These are phyloP conservation scores for Xylariomycetidae sp. DNA, from an alignment of 2,329 filamentous ascomycete genomes.

Conservation along the genomic window DNA sequence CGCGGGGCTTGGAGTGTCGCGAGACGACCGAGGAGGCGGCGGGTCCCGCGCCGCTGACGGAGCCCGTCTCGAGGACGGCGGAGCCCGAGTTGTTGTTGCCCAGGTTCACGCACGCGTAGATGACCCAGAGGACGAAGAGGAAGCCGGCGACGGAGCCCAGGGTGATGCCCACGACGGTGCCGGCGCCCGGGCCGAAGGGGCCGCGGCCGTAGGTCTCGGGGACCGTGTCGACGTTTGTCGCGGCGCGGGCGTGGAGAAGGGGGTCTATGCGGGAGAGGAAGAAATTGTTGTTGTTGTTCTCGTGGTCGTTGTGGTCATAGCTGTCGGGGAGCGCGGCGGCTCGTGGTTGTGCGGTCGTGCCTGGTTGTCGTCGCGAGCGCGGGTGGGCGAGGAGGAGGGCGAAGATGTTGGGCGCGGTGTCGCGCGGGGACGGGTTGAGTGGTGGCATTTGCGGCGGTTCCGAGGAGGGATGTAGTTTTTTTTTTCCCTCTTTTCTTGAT, in stretches of 20 bases:
- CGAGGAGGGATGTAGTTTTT: not conserved
- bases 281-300: too few relatives aligned
- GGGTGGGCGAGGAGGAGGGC: slow-evolving; percentile 7
- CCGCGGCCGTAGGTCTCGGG: slow-evolving; percentile 38
- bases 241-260: too few relatives aligned
- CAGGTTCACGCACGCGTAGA: slow-evolving; percentile 26
- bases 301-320: too few relatives aligned
- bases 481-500: slow-evolving; percentile 1
- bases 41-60: slow-evolving; percentile 23
- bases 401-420: slow-evolving; percentile 11
- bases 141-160: slow-evolving; percentile 38
- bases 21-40: slow-evolving; percentile 27
- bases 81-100: slow-evolving; percentile 23
- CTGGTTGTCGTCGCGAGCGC: too few relatives aligned
- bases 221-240: slow-evolving; percentile 31
- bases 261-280: slow-evolving; percentile 9
- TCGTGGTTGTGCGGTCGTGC: too few relatives aligned
- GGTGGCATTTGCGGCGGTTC: slow-evolving; percentile 16
- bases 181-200: slow-evolving; percentile 30
- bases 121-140: slow-evolving; percentile 20
- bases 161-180: slow-evolving; percentile 33
- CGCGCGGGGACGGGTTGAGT: slow-evolving; percentile 8
- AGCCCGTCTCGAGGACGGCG: slow-evolving; percentile 25
- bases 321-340: too few relatives aligned
- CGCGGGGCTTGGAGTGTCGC: slow-evolving; percentile 20